Base-by-base conservation (phyloP, 208 protist species). In the Strigomonas culicis region DNA sequence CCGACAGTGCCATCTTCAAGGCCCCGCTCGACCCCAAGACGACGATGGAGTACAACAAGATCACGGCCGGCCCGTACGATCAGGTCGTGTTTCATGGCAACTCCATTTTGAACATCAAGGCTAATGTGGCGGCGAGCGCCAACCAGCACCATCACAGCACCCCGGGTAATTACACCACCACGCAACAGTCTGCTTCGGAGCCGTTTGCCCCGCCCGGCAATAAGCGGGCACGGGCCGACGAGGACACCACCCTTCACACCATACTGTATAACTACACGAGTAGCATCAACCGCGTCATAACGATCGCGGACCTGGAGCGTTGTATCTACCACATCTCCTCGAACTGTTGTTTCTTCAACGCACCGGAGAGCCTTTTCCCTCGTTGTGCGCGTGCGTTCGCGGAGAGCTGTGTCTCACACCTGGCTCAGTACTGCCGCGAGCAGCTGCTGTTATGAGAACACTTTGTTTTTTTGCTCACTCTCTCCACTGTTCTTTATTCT, bases 281-380 rank as follows among this genome's bases (percentile, higher is more conserved):
- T 47, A 39, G 52, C 27, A 49, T 66, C 34, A 56, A 52, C 0
- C 75, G 70, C 0, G 39, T 86, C 10, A 44, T 82, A 24, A 91
- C 84, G 13, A 27, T 91, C 0, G 75, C 79, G 15, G 84, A 90
- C 41, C 68, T 94, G 57, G 83, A 94, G 65, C 80, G 80, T 31
- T 74, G 74, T 8, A 60, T 90, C 0, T 94, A 84, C 82, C 82
- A 89, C 46, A 89, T 90, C 28, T 73, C 87, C 11, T 77, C 84
- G n/a, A 94, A 94, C 72, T 94, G 84, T 66, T 82, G 77, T 30
- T 46, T 84, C 27, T 94, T 94, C 72, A 94, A 94, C 60, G 87
- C 82, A 19, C 87, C 87, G 0, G 82, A 94, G 62, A 79, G 79
- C 1, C 73, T 75, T 51, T 94, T 88, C 67, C 87, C 83, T 7